phyloP scores from a whole-genome alignment of 192 early-diverging fungal species.

The Coemansia furcata region DNA sequence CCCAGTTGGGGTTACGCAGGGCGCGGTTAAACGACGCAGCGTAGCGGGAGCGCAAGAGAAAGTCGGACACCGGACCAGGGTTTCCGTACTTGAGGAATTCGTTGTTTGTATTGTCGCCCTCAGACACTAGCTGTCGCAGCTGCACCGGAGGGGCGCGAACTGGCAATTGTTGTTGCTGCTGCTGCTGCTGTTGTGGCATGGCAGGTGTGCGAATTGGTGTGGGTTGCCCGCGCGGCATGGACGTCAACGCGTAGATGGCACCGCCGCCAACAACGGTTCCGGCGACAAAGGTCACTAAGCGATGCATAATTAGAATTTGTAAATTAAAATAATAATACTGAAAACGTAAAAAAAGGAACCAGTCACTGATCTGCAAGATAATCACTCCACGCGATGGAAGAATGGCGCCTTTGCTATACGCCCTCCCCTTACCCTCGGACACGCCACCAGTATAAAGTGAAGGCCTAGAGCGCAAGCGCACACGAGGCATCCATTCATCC shows the following conservation, averaged over 20 bases:
- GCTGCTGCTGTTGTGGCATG: constrained; percentile 9
- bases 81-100: constrained; percentile 43
- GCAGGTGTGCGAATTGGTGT: not conserved
- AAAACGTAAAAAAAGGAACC: not conserved
- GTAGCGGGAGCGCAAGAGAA: constrained; percentile 67
- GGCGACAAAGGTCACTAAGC: constrained; percentile 43
- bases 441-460: not conserved
- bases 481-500: not conserved
- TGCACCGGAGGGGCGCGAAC: constrained; percentile 36
- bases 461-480: not conserved
- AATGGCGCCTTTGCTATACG: not conserved
- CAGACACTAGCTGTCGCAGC: not conserved
- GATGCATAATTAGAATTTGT: constrained; percentile 19
- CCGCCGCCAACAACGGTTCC: constrained; percentile 45
- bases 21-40: constrained; percentile 74
- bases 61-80: constrained; percentile 74
- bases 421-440: not conserved
- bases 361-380: no score
- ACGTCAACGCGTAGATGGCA: constrained; percentile 27
- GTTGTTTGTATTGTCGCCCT: constrained; percentile 14
- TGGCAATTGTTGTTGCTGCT: constrained; percentile 6
- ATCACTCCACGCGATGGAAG: not conserved
- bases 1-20: constrained; percentile 75
- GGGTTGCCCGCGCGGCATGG: not conserved
- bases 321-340: constrained; percentile 4